Base-by-base conservation (phyloP, 495 filamentous ascomycete species). In the Friedmanniomyces simplex region DNA sequence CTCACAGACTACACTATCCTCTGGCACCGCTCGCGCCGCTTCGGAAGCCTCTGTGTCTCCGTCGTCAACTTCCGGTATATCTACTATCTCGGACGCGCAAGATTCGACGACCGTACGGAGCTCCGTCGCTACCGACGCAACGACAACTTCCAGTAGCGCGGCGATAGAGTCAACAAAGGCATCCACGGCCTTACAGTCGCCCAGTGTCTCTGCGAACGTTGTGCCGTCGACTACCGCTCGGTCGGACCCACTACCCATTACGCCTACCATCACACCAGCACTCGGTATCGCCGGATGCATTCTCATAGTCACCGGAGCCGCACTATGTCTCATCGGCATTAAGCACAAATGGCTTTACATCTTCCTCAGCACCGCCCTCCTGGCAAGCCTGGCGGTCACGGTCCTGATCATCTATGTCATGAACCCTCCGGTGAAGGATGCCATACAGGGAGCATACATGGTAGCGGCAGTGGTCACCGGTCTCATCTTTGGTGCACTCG, bases 351-450 rank as follows among this genome's bases (percentile, higher is more conserved):
- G 83, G 68, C 68, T 95, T 1, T 83, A 93, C 66, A 83, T 91
- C 24, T 95, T 86, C 66, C 75, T 95, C 49, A 91, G 89, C 5
- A 78, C 85, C 0, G 87, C 81, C 3, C 89, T 86, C 64, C 71
- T 95, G 13, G 76, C 79, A 16, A 80, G 82, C 59, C 71, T 96
- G 28, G 80, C 86, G 13, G 84, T 91, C 6, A 84, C 85, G 0
- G 78, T 95, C 21, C 72, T 97, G 10, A 91, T 97, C 58, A 70
- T 93, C 45, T 97, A 96, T 66, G 86, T 96, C 47, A 93, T 91
- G 85, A 84, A 76, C 50, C 85, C 83, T 1, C 90, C 91, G 0
- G 80, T 95, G 47, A 77, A 72, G 58, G 72, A 85, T 64, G 89
- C 81, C 0, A 75, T 95, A 8, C 88, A 96, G 70, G 91, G 91